Conservation (phyloP, 805 yeast species). For the Hanseniaspora lachancei region DNA sequence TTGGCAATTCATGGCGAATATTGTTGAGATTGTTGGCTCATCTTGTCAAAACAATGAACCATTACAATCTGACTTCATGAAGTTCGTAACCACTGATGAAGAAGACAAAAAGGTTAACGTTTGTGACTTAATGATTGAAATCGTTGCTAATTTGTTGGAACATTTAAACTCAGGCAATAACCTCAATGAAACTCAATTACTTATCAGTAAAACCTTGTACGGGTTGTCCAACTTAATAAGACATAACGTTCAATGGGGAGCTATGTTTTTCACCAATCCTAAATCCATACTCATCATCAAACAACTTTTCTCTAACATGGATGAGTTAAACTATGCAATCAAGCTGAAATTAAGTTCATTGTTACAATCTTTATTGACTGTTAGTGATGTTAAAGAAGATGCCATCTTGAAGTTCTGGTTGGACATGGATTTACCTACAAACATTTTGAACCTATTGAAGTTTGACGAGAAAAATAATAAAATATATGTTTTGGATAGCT, state of each 20-base stretch:
- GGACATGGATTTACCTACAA: not conserved
- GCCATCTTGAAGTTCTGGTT: not conserved
- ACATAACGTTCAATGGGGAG: constrained; percentile 47
- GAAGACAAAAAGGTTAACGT: constrained; percentile 9
- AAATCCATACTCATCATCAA: constrained; percentile 44
- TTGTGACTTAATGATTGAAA: constrained; percentile 1
- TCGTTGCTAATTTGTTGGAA: not conserved
- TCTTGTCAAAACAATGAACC: constrained; percentile 71
- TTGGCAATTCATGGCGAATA: constrained; percentile 66
- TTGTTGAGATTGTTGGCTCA: constrained; percentile 42
- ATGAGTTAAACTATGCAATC: constrained; percentile 14
- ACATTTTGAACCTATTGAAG: not conserved
- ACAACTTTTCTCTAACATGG: constrained; percentile 29
- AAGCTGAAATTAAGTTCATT: constrained; percentile 42
- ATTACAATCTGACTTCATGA: constrained; percentile 54
- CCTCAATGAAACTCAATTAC: constrained; percentile 14
- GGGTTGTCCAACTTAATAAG: constrained; percentile 65
- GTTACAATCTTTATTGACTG: constrained; percentile 46
- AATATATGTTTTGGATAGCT: constrained; percentile 4
- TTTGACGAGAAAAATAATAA: constrained; percentile 5
- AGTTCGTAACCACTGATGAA: constrained; percentile 35
- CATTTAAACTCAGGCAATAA: not conserved
- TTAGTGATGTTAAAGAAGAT: constrained; percentile 34
- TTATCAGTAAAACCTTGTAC: constrained; percentile 54
- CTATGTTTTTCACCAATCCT: constrained; percentile 35